Conservation (phyloP, 108 stramenopile species). For the Pseudonitzschia multiseries region DNA sequence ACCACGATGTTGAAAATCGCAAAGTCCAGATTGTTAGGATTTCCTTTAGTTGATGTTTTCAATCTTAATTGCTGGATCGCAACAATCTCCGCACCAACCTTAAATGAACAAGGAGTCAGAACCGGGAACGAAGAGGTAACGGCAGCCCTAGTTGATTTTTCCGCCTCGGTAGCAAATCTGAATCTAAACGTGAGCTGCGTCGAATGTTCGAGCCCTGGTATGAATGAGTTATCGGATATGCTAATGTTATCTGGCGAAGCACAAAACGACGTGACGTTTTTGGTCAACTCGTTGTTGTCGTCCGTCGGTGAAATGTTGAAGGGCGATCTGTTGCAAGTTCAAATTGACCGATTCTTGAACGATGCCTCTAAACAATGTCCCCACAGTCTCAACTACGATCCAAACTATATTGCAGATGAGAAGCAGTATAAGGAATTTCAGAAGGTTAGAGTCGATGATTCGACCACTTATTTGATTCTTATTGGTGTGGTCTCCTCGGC, state of each 20-base stretch:
- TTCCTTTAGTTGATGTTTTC: constrained; percentile 61
- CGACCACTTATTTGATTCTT: constrained; percentile 46
- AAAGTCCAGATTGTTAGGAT: constrained; percentile 48
- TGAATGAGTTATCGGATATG: constrained; percentile 48
- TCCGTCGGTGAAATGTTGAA: constrained; percentile 41
- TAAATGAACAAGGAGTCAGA: constrained; percentile 59
- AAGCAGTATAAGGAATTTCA: constrained; percentile 35
- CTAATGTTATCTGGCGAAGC: constrained; percentile 42
- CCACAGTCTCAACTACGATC: constrained; percentile 50
- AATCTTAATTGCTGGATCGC: constrained; percentile 85
- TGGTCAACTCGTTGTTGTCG: constrained; percentile 51
- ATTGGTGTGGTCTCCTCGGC: constrained; percentile 31
- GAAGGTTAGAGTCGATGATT: constrained; percentile 21
- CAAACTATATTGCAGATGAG: constrained; percentile 18
- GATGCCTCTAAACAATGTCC: constrained; percentile 66
- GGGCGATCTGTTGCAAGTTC: constrained; percentile 57
- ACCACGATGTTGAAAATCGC: constrained; percentile 50
- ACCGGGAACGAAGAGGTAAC: constrained; percentile 33
- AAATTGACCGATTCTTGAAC: constrained; percentile 58
- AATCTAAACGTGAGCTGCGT: constrained; percentile 61
- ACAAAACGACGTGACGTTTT: constrained; percentile 49
- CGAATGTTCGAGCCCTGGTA: constrained; percentile 59
- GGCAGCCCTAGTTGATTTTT: constrained; percentile 44
- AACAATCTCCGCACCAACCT: constrained; percentile 57
- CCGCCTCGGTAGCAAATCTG: constrained; percentile 46